Conservation (phyloP, 345 rosid species). For the Noccaea bulbosa region DNA sequence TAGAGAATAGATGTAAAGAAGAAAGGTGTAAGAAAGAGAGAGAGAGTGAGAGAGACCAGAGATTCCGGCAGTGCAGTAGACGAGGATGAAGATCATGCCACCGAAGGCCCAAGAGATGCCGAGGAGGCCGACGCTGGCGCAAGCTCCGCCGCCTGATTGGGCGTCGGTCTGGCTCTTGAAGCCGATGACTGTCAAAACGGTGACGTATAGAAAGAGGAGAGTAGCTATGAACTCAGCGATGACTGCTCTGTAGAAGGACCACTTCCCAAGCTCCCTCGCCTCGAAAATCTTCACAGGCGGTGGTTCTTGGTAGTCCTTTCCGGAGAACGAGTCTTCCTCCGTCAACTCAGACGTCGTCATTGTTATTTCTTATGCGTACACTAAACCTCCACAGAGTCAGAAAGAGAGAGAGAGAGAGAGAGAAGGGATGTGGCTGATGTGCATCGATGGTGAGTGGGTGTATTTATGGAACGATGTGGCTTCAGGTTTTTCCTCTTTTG, state of each 20-base stretch:
- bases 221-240: conserved; percentile 90
- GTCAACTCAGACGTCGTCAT: conserved; percentile 47
- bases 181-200: conserved; percentile 79
- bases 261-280: conserved; percentile 56
- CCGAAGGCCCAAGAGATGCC: conserved; percentile 92
- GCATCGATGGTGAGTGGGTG: conserved; percentile 30
- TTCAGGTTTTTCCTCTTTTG: conserved; percentile 23
- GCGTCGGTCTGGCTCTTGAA: conserved; percentile 57
- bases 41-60: conserved; percentile 53
- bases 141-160: conserved; percentile 38
- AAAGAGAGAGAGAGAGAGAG: conserved; percentile 7
- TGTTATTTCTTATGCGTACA: neutral
- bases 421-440: conserved; percentile 26
- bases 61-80: conserved; percentile 89
- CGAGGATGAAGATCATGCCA: conserved; percentile 82
- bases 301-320: conserved; percentile 80
- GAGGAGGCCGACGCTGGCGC: conserved; percentile 76
- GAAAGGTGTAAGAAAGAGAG: neutral
- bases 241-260: conserved; percentile 88
- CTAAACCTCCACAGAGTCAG: conserved; percentile 12
- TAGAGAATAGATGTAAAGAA: neutral
- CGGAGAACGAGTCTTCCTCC: conserved; percentile 57
- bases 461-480: conserved; percentile 37
- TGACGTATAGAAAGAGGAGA: conserved; percentile 72
- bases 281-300: conserved; percentile 74